Conservation (phyloP, 2,329 filamentous ascomycete genomes). For the Arthrinium phaeospermum region DNA sequence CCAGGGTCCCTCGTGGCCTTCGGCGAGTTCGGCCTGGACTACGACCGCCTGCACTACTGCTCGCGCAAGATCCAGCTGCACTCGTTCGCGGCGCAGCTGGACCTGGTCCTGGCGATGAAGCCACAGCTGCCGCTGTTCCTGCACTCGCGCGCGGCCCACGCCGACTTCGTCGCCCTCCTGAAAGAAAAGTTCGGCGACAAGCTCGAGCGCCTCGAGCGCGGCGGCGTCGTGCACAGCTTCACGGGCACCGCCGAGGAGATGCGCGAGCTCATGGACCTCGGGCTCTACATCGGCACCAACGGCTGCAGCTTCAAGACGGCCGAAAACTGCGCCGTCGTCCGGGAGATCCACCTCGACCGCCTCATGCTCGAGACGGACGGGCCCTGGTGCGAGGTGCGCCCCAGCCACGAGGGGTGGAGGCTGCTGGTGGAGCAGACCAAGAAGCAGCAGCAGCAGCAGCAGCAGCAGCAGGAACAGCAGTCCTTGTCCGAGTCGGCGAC, state of each 20-base stretch:
- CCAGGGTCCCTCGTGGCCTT: conserved; percentile 71
- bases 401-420: conserved; percentile 84
- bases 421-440: conserved; percentile 56
- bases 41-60: conserved; percentile 87
- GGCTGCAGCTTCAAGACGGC: conserved; percentile 95
- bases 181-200: conserved; percentile 60
- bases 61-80: conserved; percentile 80
- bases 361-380: conserved; percentile 97
- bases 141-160: conserved; percentile 86
- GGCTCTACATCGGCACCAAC: conserved; percentile 92
- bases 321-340: conserved; percentile 87
- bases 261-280: conserved; percentile 76
- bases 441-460: background rate
- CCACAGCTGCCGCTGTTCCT: conserved; percentile 88
- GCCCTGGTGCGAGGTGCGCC: conserved; percentile 95
- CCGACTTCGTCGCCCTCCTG: conserved; percentile 80
- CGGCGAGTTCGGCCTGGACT: conserved; percentile 95
- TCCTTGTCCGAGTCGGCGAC: background rate
- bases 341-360: conserved; percentile 75
- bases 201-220: conserved; percentile 71
- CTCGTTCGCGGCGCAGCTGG: conserved; percentile 83
- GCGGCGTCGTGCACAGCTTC: conserved; percentile 92
- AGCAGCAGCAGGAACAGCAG: background rate
- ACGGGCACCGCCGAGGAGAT: conserved; percentile 89
- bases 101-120: conserved; percentile 70